Conservation (phyloP, 75 land plant genomes). For the Cupressus sempervirens region DNA sequence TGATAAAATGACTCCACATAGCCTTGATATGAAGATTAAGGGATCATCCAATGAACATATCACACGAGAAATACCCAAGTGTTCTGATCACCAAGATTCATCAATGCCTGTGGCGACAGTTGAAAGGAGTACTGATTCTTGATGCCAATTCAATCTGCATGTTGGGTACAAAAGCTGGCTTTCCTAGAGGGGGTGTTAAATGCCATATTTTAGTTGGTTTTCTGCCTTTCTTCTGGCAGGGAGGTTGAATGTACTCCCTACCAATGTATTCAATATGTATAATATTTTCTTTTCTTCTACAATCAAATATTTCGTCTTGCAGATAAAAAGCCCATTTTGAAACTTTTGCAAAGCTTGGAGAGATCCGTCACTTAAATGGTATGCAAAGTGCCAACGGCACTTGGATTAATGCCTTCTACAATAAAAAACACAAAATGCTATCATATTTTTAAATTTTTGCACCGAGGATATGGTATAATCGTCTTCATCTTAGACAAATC, state of each 20-base stretch:
- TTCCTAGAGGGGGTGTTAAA: background rate
- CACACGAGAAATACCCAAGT: slow-evolving; percentile 4
- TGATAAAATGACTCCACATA: slow-evolving; percentile 30
- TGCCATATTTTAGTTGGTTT: background rate
- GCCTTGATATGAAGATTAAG: slow-evolving; percentile 7
- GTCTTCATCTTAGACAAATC: background rate
- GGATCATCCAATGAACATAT: background rate
- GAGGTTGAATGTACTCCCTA: background rate
- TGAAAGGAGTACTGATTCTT: slow-evolving; percentile 4
- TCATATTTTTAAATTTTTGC: background rate
- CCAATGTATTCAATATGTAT: slow-evolving; percentile 5
- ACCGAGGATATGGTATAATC: background rate
- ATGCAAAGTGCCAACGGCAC: too few species aligned
- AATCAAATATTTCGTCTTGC: background rate
- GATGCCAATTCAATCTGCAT: slow-evolving; percentile 7
- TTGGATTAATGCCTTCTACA: too few species aligned
- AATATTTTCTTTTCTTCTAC: background rate
- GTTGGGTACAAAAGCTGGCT: background rate
- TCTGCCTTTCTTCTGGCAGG: background rate
- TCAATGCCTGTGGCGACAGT: background rate
- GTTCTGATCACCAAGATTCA: slow-evolving; percentile 13
- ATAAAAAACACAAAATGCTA: too few species aligned
- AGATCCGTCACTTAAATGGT: background rate
- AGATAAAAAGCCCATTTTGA: slow-evolving; percentile 2
- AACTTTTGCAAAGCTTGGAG: background rate